These are phyloP conservation scores for Tulasnella sp. DNA, from an alignment of 768 basidiomycete species.

Conservation along the genomic window DNA sequence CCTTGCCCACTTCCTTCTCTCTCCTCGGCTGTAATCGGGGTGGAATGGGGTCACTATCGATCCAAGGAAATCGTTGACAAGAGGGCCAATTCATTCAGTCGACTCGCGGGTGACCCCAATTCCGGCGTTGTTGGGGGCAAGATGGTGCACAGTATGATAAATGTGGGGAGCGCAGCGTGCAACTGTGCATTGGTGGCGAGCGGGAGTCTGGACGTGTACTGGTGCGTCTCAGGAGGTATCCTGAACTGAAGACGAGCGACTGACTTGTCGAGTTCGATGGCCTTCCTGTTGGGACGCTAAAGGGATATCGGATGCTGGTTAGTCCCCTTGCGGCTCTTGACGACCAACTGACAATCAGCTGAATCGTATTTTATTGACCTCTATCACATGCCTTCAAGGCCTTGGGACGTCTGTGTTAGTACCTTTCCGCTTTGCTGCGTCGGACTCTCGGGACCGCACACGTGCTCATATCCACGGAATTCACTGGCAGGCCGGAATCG, in stretches of 20 bases:
- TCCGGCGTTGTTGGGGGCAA: slow-evolving; percentile 55
- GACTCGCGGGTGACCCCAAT: slow-evolving; percentile 63
- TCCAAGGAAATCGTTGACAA: slow-evolving; percentile 42
- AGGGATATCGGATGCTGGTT: slow-evolving; percentile 77
- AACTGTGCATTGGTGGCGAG: slow-evolving; percentile 82
- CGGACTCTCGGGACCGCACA: not conserved
- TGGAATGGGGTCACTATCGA: slow-evolving; percentile 88
- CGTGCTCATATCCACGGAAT: not conserved
- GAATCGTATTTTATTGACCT: too few species aligned
- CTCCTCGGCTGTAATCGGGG: slow-evolving; percentile 61
- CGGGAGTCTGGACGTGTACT: slow-evolving; percentile 81
- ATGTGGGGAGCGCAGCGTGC: slow-evolving; percentile 74
- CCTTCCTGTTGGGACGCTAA: slow-evolving; percentile 28
- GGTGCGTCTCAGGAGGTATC: slow-evolving; percentile 41
- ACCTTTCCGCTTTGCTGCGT: not conserved
- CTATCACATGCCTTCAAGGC: slow-evolving; percentile 33
- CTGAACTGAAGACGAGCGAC: not conserved
- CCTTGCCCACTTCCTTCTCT: slow-evolving; percentile 56
- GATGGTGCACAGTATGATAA: slow-evolving; percentile 80
- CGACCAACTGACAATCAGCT: too few species aligned
- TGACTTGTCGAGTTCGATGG: slow-evolving; percentile 9
- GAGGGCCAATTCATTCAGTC: slow-evolving; percentile 61
- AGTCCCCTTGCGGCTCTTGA: too few species aligned
- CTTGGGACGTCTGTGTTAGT: slow-evolving; percentile 78
- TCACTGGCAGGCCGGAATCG: slow-evolving; percentile 59